Evolutionary conservation across 2,329 filamentous ascomycete species (phyloP).

Genomic region (Thelonectria blattea): DNA sequence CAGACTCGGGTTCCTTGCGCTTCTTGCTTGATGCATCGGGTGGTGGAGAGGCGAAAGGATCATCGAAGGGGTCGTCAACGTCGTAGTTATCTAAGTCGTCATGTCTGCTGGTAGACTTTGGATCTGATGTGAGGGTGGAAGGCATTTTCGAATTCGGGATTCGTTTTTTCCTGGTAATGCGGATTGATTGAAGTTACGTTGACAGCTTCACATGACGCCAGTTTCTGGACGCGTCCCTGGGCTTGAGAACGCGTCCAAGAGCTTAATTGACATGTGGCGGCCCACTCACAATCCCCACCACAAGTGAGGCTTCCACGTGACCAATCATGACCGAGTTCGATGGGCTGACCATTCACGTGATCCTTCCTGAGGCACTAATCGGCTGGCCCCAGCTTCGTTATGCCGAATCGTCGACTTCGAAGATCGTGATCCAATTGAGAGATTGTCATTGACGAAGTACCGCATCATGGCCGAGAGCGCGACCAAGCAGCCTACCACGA

Average conservation of each 20-base stretch:
- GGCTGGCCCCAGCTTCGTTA: slow-evolving; percentile 31
- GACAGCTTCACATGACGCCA: neutral
- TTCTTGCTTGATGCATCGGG: slow-evolving; percentile 52
- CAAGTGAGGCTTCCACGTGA: slow-evolving; percentile 3
- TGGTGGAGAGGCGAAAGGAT: slow-evolving; percentile 56
- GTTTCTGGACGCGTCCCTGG: slow-evolving; percentile 17
- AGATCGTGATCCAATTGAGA: slow-evolving; percentile 37
- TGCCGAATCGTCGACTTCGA: slow-evolving; percentile 35
- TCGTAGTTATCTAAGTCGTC: slow-evolving; percentile 81
- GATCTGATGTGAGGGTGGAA: slow-evolving; percentile 30
- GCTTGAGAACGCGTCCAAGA: slow-evolving; percentile 32
- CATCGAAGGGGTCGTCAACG: slow-evolving; percentile 58
- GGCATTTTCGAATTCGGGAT: slow-evolving; percentile 31
- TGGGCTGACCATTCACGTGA: slow-evolving; percentile 43
- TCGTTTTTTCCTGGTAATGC: neutral
- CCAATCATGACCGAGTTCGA: slow-evolving; percentile 25
- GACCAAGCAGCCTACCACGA: slow-evolving; percentile 45
- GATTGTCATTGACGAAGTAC: slow-evolving; percentile 38
- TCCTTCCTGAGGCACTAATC: slow-evolving; percentile 40
- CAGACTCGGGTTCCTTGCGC: slow-evolving; percentile 56
- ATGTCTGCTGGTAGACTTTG: slow-evolving; percentile 39
- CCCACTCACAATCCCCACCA: neutral
- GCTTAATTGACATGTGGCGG: slow-evolving; percentile 33
- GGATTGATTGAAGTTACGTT: neutral
- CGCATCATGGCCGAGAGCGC: slow-evolving; percentile 47